phyloP scores from a whole-genome alignment of 2,329 filamentous ascomycete species.

The Pseudogymnoascus sp. region DNA sequence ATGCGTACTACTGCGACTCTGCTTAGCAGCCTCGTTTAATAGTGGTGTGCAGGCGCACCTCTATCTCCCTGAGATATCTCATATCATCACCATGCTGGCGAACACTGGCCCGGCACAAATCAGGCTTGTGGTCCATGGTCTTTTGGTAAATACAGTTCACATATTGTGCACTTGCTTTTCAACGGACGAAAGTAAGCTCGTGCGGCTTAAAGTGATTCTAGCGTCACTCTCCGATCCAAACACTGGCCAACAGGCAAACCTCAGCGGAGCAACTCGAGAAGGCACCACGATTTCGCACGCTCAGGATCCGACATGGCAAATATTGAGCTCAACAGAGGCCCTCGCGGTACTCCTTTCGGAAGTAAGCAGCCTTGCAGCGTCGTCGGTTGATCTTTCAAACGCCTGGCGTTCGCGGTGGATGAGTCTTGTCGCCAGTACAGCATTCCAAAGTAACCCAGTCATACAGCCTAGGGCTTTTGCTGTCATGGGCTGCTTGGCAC shows the following conservation, averaged over 20 bases:
- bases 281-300: conserved; percentile 40
- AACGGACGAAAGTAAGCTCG: conserved; percentile 46
- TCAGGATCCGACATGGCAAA: conserved; percentile 32
- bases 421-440: conserved; percentile 64
- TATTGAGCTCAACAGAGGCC: conserved; percentile 46
- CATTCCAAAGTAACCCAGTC: conserved; percentile 64
- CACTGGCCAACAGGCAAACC: conserved; percentile 48
- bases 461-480: conserved; percentile 62
- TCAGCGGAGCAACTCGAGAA: conserved; percentile 36
- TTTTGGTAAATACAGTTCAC: conserved; percentile 60
- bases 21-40: conserved; percentile 59
- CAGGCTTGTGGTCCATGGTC: conserved; percentile 51
- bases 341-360: conserved; percentile 56
- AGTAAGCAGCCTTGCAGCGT: conserved; percentile 54
- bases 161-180: conserved; percentile 58
- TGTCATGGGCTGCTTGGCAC: conserved; percentile 62
- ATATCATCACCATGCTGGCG: conserved; percentile 62
- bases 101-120: conserved; percentile 54
- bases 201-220: conserved; percentile 42
- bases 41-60: conserved; percentile 59
- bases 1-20: conserved; percentile 58
- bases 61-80: conserved; percentile 61
- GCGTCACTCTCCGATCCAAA: conserved; percentile 52
- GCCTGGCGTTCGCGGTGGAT: conserved; percentile 66
- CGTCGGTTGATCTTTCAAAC: conserved; percentile 57